Conservation (phyloP, 2,329 filamentous ascomycete species). For the Rhexocercosporidium sp. region DNA sequence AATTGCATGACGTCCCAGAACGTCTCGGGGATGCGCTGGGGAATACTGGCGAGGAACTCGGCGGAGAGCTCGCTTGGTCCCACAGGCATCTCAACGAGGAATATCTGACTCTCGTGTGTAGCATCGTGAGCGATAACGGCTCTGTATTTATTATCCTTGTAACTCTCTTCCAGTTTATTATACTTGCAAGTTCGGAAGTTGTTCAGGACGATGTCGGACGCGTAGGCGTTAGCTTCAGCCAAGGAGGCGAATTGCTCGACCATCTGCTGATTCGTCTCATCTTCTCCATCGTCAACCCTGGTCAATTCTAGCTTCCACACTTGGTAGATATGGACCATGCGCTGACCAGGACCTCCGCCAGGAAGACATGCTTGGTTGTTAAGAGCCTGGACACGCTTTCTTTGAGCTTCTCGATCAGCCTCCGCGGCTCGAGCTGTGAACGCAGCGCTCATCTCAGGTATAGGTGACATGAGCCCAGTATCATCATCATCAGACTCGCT, state of each 20-base stretch:
- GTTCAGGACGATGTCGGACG: not conserved
- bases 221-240: constrained; percentile 16
- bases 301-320: not conserved
- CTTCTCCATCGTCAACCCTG: not conserved
- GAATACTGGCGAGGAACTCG: not conserved
- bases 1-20: constrained; percentile 6
- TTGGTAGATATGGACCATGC: not conserved
- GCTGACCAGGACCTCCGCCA: not conserved
- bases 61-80: not conserved
- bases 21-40: not conserved
- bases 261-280: not conserved
- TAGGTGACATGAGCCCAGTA: not conserved
- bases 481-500: constrained; percentile 4
- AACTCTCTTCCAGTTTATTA: not conserved
- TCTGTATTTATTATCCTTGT: not conserved
- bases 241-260: not conserved
- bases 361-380: not conserved
- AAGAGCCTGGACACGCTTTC: not conserved
- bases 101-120: not conserved
- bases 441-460: not conserved
- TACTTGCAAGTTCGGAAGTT: not conserved
- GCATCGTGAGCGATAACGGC: not conserved
- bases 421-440: not conserved
- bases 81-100: not conserved
- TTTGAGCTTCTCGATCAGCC: not conserved